Evolutionary conservation across 2,329 filamentous ascomycete genomes (phyloP).

Genomic region (Thelonectria blattea): DNA sequence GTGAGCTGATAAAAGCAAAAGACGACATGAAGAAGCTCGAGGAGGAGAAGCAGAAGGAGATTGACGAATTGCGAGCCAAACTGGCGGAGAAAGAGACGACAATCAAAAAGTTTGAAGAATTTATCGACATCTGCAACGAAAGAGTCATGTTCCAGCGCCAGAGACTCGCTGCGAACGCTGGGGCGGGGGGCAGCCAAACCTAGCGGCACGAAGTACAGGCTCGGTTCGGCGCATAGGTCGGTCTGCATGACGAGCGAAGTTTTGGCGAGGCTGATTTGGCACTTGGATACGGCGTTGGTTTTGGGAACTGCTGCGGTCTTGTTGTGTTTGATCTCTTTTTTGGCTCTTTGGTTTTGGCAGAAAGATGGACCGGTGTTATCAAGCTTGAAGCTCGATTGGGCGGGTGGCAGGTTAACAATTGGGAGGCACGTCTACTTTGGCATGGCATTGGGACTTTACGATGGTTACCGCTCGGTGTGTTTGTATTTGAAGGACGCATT

Average conservation of each 20-base stretch:
- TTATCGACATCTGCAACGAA: constrained; percentile 73
- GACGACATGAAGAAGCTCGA: constrained; percentile 62
- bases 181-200: constrained; percentile 36
- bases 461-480: constrained; percentile 13
- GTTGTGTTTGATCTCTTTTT: neutral
- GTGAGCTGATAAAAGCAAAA: constrained; percentile 63
- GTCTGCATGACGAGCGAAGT: constrained; percentile 3
- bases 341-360: constrained; percentile 15
- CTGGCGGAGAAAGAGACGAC: constrained; percentile 68
- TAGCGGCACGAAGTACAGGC: constrained; percentile 29
- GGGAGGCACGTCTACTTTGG: constrained; percentile 28
- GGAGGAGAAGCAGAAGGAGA: constrained; percentile 62
- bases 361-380: constrained; percentile 23
- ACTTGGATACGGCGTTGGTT: constrained; percentile 32
- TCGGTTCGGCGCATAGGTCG: constrained; percentile 23
- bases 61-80: constrained; percentile 63
- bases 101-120: constrained; percentile 71
- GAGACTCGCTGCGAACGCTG: constrained; percentile 48
- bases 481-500: constrained; percentile 5
- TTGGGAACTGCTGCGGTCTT: constrained; percentile 6
- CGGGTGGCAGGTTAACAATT: constrained; percentile 18
- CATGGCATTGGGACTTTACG: constrained; percentile 31
- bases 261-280: constrained; percentile 15
- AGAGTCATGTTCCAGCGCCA: constrained; percentile 68
- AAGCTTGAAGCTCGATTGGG: constrained; percentile 21